phyloP scores from a whole-genome alignment of 2,329 filamentous ascomycete species.

The Aspergillus eucalypticola region DNA sequence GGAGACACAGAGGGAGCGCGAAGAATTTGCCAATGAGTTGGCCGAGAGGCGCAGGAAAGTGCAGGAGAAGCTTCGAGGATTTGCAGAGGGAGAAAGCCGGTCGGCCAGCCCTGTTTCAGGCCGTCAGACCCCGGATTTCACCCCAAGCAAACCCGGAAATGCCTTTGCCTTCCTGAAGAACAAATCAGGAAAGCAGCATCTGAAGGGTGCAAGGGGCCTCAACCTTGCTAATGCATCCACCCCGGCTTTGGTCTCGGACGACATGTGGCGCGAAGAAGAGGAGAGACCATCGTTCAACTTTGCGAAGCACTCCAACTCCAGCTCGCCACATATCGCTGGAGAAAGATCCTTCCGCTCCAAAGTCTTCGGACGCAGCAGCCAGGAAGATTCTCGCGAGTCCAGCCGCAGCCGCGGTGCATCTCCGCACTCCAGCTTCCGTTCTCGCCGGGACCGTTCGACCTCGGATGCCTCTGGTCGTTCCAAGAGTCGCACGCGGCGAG shows the following conservation, averaged over 20 bases:
- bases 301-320: slow-evolving; percentile 40
- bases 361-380: slow-evolving; percentile 32
- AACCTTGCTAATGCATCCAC: slow-evolving; percentile 43
- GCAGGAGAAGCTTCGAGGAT: slow-evolving; percentile 49
- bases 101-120: slow-evolving; percentile 46
- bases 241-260: slow-evolving; percentile 37
- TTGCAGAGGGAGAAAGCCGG: slow-evolving; percentile 45
- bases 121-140: slow-evolving; percentile 36
- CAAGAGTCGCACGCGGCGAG: slow-evolving; percentile 54
- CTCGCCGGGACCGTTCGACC: slow-evolving; percentile 54
- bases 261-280: slow-evolving; percentile 42
- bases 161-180: slow-evolving; percentile 49
- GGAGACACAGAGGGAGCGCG: slow-evolving; percentile 51
- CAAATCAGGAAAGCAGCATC: slow-evolving; percentile 39
- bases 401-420: slow-evolving; percentile 38
- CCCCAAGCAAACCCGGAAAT: slow-evolving; percentile 38
- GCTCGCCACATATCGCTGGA: slow-evolving; percentile 38
- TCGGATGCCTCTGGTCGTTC: slow-evolving; percentile 57
- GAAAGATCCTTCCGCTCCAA: slow-evolving; percentile 32
- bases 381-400: slow-evolving; percentile 38
- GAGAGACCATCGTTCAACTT: slow-evolving; percentile 32
- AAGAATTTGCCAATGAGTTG: slow-evolving; percentile 51
- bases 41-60: slow-evolving; percentile 50
- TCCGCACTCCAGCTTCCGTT: slow-evolving; percentile 42
- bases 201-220: slow-evolving; percentile 45